Base-by-base conservation (phyloP, 2,329 filamentous ascomycete genomes). In the Exophiala mesophila region DNA sequence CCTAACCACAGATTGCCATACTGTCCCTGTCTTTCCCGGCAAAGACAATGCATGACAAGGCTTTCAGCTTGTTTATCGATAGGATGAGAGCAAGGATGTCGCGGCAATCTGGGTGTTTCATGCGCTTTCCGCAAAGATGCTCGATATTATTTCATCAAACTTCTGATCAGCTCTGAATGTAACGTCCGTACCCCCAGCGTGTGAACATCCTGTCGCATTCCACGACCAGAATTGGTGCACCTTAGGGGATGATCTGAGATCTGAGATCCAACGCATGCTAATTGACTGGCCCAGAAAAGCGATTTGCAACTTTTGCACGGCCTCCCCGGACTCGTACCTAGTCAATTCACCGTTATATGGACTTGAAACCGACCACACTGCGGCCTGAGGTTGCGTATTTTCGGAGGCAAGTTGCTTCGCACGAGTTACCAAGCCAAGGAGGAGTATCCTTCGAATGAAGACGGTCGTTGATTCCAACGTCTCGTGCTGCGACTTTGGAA, bases 331-430 rank as follows among this genome's bases (percentile, higher is more conserved):
- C 15, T 39, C 36, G 30, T 28, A 45, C 19, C 48, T 19, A 4
- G 26, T 41, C 13, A 51, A 28, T 19, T 51, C 48, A n/a, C 48
- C 48, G 24, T 35, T 39, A 34, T 51, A 42, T 3, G 48, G 48
- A 18, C 42, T 42, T 18, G 45, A 42, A 15, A 51, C 28, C 3
- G 7, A 21, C 46, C 46, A 49, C n/a, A 34, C 6, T 23, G 9
- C 16, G 17, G 9, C 17, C 15, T 13, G 35, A 29, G 34, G 28
- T 17, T 35, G 28, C 31, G 26, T 28, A 15, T 6, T 16, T 39
- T 34, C 16, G n/a, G 13, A 26, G 5, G 36, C 19, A 6, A 51
- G 20, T 6, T 24, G 15, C 24, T 47, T 38, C 3, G 24, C 19
- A 32, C 44, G 41, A 8, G 36, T n/a, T 9, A 51, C 48, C 3